phyloP scores from a whole-genome alignment of 139 green algal species.

The Raphidocelis subcapitata region DNA sequence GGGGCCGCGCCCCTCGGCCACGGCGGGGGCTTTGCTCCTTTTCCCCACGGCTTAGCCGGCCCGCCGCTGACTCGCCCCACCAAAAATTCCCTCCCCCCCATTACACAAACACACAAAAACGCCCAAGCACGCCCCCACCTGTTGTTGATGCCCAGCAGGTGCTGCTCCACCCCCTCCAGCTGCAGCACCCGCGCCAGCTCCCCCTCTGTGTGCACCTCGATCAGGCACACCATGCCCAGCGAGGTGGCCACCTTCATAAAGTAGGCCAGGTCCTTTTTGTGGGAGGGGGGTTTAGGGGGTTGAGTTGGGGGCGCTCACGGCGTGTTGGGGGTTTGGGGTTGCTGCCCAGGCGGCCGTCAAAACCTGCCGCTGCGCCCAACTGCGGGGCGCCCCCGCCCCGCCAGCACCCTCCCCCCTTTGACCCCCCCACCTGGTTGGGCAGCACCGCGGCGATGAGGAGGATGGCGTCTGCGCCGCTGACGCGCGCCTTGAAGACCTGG shows the following conservation, averaged over 20 bases:
- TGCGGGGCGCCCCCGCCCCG: too few relatives aligned
- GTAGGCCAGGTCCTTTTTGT: slow-evolving; percentile 89
- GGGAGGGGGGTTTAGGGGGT: too few relatives aligned
- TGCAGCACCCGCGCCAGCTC: slow-evolving; percentile 93
- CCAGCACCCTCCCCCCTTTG: too few relatives aligned
- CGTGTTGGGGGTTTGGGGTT: too few relatives aligned
- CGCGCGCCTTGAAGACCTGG: slow-evolving; percentile 55
- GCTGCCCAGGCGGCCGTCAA: too few relatives aligned
- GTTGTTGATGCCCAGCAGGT: slow-evolving; percentile 99
- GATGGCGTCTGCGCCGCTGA: slow-evolving; percentile 89
- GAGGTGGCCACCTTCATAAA: slow-evolving; percentile 75
- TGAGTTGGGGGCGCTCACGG: too few relatives aligned
- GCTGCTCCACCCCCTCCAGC: slow-evolving; percentile 72
- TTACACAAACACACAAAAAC: slow-evolving; percentile 26
- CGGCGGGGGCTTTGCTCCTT: too few relatives aligned
- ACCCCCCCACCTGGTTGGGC: slow-evolving; percentile 64
- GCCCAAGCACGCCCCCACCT: slow-evolving; percentile 15
- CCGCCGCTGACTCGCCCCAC: too few relatives aligned
- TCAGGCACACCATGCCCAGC: slow-evolving; percentile 72
- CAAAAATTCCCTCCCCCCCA: too few relatives aligned
- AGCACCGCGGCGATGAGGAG: slow-evolving; percentile 98
- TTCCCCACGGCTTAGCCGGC: too few relatives aligned
- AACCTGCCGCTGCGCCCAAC: too few relatives aligned
- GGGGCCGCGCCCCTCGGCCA: too few relatives aligned
- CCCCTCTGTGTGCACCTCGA: slow-evolving; percentile 80